phyloP scores from a whole-genome alignment of 2,329 filamentous ascomycete species.

The Onygena corvina region DNA sequence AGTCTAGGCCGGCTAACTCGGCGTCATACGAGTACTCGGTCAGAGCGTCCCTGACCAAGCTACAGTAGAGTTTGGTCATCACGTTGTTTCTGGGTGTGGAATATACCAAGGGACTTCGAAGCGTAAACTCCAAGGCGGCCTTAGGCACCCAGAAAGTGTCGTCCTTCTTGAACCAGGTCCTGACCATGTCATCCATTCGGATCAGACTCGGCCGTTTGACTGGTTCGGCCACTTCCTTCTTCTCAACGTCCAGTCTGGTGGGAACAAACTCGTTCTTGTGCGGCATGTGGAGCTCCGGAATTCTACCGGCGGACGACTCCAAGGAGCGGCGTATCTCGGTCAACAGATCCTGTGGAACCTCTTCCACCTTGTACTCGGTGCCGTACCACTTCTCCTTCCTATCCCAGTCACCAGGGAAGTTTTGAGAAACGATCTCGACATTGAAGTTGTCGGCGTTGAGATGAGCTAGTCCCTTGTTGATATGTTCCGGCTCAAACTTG shows the following conservation, averaged over 20 bases:
- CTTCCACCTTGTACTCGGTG: slow-evolving; percentile 78
- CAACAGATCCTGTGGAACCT: slow-evolving; percentile 65
- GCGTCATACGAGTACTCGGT: slow-evolving; percentile 94
- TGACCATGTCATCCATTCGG: slow-evolving; percentile 65
- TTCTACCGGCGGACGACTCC: slow-evolving; percentile 47
- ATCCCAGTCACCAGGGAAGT: slow-evolving; percentile 73
- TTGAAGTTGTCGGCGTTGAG: slow-evolving; percentile 82
- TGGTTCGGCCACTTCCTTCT: slow-evolving; percentile 72
- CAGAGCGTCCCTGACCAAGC: slow-evolving; percentile 75
- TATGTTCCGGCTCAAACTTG: slow-evolving; percentile 66
- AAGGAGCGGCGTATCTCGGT: slow-evolving; percentile 55
- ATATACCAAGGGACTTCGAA: slow-evolving; percentile 67
- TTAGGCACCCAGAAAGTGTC: slow-evolving; percentile 98
- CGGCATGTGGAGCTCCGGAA: slow-evolving; percentile 67
- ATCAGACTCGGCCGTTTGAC: slow-evolving; percentile 65
- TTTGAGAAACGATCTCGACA: slow-evolving; percentile 68
- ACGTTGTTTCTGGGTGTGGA: slow-evolving; percentile 66
- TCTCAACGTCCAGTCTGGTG: slow-evolving; percentile 83
- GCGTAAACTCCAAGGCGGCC: slow-evolving; percentile 69
- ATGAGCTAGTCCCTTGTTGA: slow-evolving; percentile 59
- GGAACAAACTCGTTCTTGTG: slow-evolving; percentile 95
- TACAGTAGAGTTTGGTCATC: slow-evolving; percentile 67
- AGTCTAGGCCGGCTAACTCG: slow-evolving; percentile 78
- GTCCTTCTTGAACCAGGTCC: slow-evolving; percentile 97
- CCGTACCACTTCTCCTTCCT: slow-evolving; percentile 95